Conservation (phyloP, 208 protist species). For the Tritrichomonas foetus region DNA sequence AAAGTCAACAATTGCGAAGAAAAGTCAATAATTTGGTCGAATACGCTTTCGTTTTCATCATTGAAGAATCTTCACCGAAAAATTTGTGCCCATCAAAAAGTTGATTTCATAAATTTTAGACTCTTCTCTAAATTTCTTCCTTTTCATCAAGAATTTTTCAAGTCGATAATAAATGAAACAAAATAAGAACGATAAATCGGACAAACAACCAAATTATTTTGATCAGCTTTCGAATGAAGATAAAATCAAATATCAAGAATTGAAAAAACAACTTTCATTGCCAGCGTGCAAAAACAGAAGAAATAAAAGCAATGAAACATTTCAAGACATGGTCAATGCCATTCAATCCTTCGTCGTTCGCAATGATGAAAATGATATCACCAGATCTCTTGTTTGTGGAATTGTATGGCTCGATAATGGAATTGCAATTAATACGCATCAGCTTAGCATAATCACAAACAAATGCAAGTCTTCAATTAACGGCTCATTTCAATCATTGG, state of each 20-base stretch:
- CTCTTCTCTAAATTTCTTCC: too few relatives aligned
- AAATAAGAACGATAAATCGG: too few relatives aligned
- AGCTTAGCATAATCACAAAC: background rate
- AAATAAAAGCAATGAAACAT: background rate
- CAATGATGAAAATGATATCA: background rate
- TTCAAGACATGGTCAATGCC: background rate
- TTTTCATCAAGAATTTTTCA: too few relatives aligned
- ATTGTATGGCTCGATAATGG: background rate
- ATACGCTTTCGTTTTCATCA: too few relatives aligned
- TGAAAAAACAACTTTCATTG: background rate
- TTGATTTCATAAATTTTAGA: too few relatives aligned
- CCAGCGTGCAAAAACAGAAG: background rate
- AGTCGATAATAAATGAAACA: too few relatives aligned
- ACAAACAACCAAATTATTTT: slow-evolving; percentile 1
- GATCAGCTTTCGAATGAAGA: background rate
- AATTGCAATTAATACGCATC: slow-evolving; percentile 29
- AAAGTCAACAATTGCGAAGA: too few relatives aligned
- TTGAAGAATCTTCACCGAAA: too few relatives aligned
- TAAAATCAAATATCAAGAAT: background rate
- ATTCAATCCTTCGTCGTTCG: background rate
- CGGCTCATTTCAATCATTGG: background rate
- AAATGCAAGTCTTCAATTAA: slow-evolving; percentile 27
- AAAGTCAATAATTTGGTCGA: too few relatives aligned
- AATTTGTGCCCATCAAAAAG: too few relatives aligned
- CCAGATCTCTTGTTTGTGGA: background rate